Evolutionary conservation across 2,329 filamentous ascomycete species (phyloP), one percentile per base, ranked within the genome.

Genomic region (Tolypocladium amazonense): DNA sequence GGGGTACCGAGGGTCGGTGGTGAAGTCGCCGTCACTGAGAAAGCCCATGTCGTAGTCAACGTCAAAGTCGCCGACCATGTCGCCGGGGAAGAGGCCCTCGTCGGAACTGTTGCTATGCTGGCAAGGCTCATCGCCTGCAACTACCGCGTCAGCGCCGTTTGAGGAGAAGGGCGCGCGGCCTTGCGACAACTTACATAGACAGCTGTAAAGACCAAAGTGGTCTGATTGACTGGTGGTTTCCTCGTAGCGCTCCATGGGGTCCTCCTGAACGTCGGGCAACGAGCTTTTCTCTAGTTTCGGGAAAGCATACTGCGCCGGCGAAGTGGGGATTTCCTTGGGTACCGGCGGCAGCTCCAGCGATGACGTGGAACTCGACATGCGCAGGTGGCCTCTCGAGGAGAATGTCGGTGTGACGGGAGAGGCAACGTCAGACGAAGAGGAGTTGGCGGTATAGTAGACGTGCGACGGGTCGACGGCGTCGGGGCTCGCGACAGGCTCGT

Each of bases 251-350:
- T 92, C 88, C 50, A 86, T 75, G 2, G 88, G 86, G 68, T 96
- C 92, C 72, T 97, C 92, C 68, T 92, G 84, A 25, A 97, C 88
- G 67, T 94, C 89, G 20, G 90, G 88, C 62, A 97, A 79, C 58
- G 81, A 81, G 62, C 84, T 81, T 74, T 90, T 90, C 67, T 80
- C 79, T 0, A 83, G 76, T 64, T 85, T 83, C 62, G 66, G 65
- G 58, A 68, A 62, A 76, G 75, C 55, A 57, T 67, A 65, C 75
- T 65, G 66, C 45, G 68, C 57, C 9, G 66, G 63, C 37, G 66
- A 64, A 15, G 61, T 41, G 11, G 66, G 61, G 35, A 59, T 62
- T 25, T 70, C 68, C 41, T 61, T 56, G 55, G 37, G 73, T n/a
- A 56, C 60, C 59, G 58, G 70, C 20, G 82, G 76, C 11, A 89